Conservation (phyloP, 805 yeast species). For the Jamesozyma rosinii region DNA sequence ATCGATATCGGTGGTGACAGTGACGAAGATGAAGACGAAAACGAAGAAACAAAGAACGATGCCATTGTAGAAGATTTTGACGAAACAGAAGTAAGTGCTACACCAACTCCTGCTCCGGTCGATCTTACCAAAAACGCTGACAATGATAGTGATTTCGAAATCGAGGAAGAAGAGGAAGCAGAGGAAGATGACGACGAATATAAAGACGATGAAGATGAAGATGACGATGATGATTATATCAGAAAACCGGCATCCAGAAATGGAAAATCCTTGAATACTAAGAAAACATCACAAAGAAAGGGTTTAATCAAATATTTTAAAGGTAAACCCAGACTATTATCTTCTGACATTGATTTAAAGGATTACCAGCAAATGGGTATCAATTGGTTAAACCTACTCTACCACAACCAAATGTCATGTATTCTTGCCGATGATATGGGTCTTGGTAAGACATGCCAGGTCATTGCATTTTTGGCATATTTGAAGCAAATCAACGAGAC, state of each 20-base stretch:
- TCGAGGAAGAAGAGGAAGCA: constrained; percentile 18
- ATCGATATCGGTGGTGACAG: constrained; percentile 22
- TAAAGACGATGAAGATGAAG: constrained; percentile 27
- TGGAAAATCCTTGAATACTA: constrained; percentile 3
- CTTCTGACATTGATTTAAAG: constrained; percentile 59
- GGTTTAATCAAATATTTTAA: constrained; percentile 41
- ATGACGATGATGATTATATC: constrained; percentile 23
- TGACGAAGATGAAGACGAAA: constrained; percentile 14
- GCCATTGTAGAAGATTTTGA: constrained; percentile 27
- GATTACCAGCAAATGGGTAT: constrained; percentile 94
- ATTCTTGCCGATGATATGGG: constrained; percentile 99
- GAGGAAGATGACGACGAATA: constrained; percentile 29
- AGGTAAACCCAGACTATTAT: constrained; percentile 60
- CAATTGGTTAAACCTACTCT: constrained; percentile 81
- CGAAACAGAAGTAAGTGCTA: constrained; percentile 20
- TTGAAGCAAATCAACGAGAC: constrained; percentile 50
- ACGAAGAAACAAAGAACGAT: constrained; percentile 20
- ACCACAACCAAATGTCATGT: constrained; percentile 73
- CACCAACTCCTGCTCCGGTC: constrained; percentile 14
- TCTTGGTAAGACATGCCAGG: constrained; percentile 93
- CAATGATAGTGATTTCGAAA: not conserved
- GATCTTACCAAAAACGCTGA: constrained; percentile 3
- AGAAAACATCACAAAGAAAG: constrained; percentile 7
- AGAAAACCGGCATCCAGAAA: not conserved
- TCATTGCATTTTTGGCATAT: constrained; percentile 82